Base-by-base conservation (phyloP, 2,329 filamentous ascomycete genomes). In the Colletotrichum tropicale region DNA sequence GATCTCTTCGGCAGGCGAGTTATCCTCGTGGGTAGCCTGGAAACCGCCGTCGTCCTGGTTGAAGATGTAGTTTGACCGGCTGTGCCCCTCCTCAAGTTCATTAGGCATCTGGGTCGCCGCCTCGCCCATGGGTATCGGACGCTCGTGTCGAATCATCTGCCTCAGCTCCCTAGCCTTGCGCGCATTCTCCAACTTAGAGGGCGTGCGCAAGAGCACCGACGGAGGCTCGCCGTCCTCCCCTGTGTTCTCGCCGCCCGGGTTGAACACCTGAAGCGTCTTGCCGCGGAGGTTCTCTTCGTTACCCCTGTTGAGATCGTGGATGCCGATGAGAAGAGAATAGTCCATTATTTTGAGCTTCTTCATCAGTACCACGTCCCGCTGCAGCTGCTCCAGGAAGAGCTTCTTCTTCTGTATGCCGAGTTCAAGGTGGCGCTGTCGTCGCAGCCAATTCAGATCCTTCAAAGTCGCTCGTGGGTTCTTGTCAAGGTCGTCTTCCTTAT, bases 321-420 rank as follows among this genome's bases (percentile, higher is more conserved):
- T 97, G 66, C 97, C 97, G 70, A 99, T 93, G 48, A 99, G 89
- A 77, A 99, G 91, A 12, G 96, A 98, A 85, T 99, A 99, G 84
- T 99, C 97, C 97, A 99, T 99, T 81, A 99, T 98, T 80, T 98
- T 94, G 58, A 98, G 89, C 80, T 91, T 92, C 85, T 98, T 96
- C 75, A 99, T 87, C 36, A 99, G 88, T 68, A 92, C 91, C 10
- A 99, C 97, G 83, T 99, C 97, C 76, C 91, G 91, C 79, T 96
- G 91, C 81, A 99, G 92, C 85, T 99, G 97, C 80, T 96, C 93
- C 62, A 98, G 89, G 83, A 99, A 99, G 24, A 96, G 87, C 64
- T 93, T 89, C 85, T 96, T 98, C 88, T 98, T 98, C 77, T 93
- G 90, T 8, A 97, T 93, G 13, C 97, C 97, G 79, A 98, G 92